Evolutionary conservation across 192 early-diverging fungal genomes (phyloP).

Genomic region (Coemansia sp.): DNA sequence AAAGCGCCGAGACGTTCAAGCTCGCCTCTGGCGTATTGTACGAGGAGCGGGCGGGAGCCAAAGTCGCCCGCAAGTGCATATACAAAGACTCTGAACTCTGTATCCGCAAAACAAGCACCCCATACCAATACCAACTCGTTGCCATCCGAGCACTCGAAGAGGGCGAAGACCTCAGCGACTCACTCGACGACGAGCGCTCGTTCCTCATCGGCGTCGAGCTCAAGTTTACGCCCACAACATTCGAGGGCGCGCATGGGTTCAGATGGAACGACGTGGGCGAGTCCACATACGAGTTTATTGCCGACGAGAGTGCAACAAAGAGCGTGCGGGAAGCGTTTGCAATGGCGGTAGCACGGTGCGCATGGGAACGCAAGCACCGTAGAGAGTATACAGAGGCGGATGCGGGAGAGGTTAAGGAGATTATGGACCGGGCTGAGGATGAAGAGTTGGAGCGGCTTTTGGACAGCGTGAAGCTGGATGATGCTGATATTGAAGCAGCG

Average conservation of each 20-base stretch:
- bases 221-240: slow-evolving; percentile 18
- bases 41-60: slow-evolving; percentile 55
- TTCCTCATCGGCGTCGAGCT: slow-evolving; percentile 67
- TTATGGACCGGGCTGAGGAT: slow-evolving; percentile 36
- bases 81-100: slow-evolving; percentile 68
- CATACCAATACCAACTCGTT: slow-evolving; percentile 75
- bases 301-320: slow-evolving; percentile 17
- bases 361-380: slow-evolving; percentile 39
- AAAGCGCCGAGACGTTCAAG: slow-evolving; percentile 59
- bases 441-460: slow-evolving; percentile 41
- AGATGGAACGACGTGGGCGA: slow-evolving; percentile 26
- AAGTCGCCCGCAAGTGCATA: slow-evolving; percentile 55
- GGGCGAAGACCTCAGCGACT: slow-evolving; percentile 65
- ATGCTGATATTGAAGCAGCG: slow-evolving; percentile 21
- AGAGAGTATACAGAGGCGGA: slow-evolving; percentile 28
- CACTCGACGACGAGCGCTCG: slow-evolving; percentile 63
- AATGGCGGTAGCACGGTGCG: slow-evolving; percentile 39
- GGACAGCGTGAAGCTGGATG: slow-evolving; percentile 32
- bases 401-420: slow-evolving; percentile 25
- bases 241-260: slow-evolving; percentile 39
- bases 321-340: slow-evolving; percentile 35
- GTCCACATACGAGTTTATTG: slow-evolving; percentile 34
- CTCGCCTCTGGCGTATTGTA: slow-evolving; percentile 66
- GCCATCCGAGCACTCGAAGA: slow-evolving; percentile 75
- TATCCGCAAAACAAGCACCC: slow-evolving; percentile 64